Evolutionary conservation across 176 grass and related monocot genomes (phyloP), one percentile per base, ranked within the genome.

Genomic region (Paspalum notatum): DNA sequence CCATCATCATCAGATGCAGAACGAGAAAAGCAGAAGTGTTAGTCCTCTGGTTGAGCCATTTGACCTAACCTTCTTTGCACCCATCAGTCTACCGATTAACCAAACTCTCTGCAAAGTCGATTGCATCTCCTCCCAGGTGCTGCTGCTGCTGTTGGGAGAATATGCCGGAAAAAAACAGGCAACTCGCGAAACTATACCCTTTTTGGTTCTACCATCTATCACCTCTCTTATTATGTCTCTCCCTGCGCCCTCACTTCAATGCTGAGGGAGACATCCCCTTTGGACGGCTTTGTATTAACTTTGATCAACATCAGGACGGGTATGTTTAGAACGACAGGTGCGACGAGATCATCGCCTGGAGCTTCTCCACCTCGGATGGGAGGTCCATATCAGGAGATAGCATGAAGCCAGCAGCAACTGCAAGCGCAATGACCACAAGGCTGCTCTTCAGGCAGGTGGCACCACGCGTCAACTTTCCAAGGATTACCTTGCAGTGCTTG

Each of bases 401-500:
- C 51, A 63, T 66, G 40, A 88, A 83, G 40, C 82, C 87, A 14
- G 84, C 82, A 5, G 59, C 84, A 40, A 59, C 86, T 5, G 87
- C 82, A 2, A 92, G 79, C 4, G 80, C 27, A 0, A 99, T 84
- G 54, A 87, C 67, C 43, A 92, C 46, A 59, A 91, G 48, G 71
- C 79, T 83, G 52, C 82, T 78, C 68, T 96, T 99, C 59, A 99
- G 43, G 80, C 93, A 99, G 58, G 87, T 69, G 43, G 66, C 72
- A 12, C 88, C 68, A 0, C 76, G 84, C 2, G 68, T 86, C 72
- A 99, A 84, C 90, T 84, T 99, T 50, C 85, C 85, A 66, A 91
- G 75, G 58, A 99, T 86, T 45, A 68, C 58, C 87, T 93, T 99
- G 87, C 90, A 99, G 76, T 91, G 79, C 85, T 95, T 99, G 85